These are phyloP conservation scores for Amoeboaphelidium protococcarum DNA, from an alignment of 371 early-diverging fungal genomes.

Conservation along the genomic window DNA sequence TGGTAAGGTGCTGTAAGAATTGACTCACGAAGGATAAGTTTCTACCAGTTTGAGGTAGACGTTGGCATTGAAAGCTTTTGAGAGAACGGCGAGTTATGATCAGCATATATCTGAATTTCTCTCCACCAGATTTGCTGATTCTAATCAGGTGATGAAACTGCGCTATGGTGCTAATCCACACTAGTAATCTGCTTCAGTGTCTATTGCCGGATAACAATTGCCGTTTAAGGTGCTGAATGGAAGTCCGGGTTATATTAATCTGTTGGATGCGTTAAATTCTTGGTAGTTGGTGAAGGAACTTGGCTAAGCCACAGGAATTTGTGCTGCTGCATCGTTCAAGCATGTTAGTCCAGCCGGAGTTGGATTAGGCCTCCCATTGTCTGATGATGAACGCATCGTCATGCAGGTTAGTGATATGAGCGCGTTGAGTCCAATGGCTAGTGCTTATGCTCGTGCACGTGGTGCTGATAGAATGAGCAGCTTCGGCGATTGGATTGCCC, in stretches of 20 bases:
- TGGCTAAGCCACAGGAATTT: conserved; percentile 29
- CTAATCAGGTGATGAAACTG: conserved; percentile 43
- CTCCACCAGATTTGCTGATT: conserved; percentile 13
- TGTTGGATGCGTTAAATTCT: conserved; percentile 80
- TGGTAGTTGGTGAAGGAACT: conserved; percentile 91
- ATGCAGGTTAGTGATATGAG: conserved; percentile 3
- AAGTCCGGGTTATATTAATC: conserved; percentile 86
- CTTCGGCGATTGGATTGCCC: conserved; percentile 90
- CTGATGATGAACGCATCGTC: conserved; percentile 54
- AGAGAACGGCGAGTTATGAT: conserved; percentile 85
- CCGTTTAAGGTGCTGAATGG: conserved; percentile 74
- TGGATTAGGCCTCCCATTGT: conserved; percentile 61
- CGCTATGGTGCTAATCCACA: conserved; percentile 95
- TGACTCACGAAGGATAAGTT: conserved; percentile 4
- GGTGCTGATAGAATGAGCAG: conserved; percentile 93
- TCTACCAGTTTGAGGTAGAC: conserved; percentile 15
- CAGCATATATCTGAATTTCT: conserved; percentile 79
- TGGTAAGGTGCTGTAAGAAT: conserved; percentile 23
- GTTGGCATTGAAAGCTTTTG: conserved; percentile 46
- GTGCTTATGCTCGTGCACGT: conserved; percentile 65
- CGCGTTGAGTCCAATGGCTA: conserved; percentile 34
- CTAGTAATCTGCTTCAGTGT: conserved; percentile 88
- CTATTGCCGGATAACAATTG: conserved; percentile 43
- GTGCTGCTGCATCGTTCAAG: conserved; percentile 93
- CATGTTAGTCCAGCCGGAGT: conserved; percentile 95